These are phyloP conservation scores for Candida vaughaniae DNA, from an alignment of 805 yeast genomes.

Conservation along the genomic window DNA sequence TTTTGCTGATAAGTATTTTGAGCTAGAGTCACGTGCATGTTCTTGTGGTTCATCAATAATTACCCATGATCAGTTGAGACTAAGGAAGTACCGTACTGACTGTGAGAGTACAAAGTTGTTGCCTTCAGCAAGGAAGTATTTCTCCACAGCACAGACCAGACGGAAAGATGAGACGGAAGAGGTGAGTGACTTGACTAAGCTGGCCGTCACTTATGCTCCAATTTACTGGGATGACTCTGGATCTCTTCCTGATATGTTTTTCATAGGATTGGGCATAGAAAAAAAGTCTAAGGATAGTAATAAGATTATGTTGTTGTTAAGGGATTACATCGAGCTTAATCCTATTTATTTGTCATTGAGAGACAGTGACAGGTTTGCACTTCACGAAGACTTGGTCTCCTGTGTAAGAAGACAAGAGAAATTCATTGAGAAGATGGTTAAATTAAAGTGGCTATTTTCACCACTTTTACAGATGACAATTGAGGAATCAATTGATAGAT, in stretches of 20 bases:
- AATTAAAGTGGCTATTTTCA: slow-evolving; percentile 19
- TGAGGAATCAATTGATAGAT: slow-evolving; percentile 16
- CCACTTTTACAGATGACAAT: slow-evolving; percentile 13
- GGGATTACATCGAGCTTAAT: slow-evolving; percentile 11
- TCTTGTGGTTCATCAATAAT: slow-evolving; percentile 11
- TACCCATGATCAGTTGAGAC: slow-evolving; percentile 20
- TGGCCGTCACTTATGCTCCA: no score
- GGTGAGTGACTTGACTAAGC: no score
- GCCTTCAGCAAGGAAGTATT: slow-evolving; percentile 2
- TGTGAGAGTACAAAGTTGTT: not conserved
- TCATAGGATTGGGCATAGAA: no score
- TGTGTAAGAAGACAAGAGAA: slow-evolving; percentile 23
- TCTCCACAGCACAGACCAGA: no score
- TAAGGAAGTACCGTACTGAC: slow-evolving; percentile 15
- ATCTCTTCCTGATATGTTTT: no score
- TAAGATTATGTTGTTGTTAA: no score
- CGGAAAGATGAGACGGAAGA: no score
- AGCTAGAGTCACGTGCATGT: slow-evolving; percentile 7
- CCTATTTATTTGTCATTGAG: slow-evolving; percentile 7
- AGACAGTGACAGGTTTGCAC: not conserved
- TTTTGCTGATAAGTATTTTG: slow-evolving; percentile 11
- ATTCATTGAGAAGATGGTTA: slow-evolving; percentile 22
- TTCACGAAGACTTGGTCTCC: slow-evolving; percentile 25
- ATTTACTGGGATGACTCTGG: no score
- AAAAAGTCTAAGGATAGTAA: no score